Evolutionary conservation across 1,139 yeast species (phyloP).

Genomic region (Wickerhamiella infanticola): DNA sequence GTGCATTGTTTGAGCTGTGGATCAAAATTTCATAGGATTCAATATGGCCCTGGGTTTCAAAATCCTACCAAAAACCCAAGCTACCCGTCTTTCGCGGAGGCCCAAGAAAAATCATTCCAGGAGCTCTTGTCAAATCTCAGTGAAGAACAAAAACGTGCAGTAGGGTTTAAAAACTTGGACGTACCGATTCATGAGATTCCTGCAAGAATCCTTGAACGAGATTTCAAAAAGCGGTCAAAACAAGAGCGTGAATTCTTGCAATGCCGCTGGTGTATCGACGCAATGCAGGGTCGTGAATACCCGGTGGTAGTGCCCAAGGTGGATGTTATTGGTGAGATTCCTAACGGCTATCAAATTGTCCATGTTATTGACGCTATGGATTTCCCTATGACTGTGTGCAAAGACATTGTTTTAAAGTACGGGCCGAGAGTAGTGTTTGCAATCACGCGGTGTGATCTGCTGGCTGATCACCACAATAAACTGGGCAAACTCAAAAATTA

Average conservation of each 20-base stretch:
- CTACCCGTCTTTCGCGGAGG: not conserved
- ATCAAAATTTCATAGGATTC: conserved; percentile 1
- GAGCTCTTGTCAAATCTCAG: not conserved
- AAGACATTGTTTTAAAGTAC: not conserved
- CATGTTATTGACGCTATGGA: conserved; percentile 7
- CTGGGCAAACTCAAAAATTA: conserved; percentile 23
- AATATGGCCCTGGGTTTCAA: not conserved
- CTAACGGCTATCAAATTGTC: not conserved
- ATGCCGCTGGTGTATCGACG: conserved; percentile 7
- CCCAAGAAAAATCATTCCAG: not conserved
- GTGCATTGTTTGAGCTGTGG: conserved; percentile 2
- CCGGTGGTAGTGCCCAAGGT: not conserved
- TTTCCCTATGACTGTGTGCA: conserved; percentile 5
- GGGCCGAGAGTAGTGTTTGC: conserved; percentile 29
- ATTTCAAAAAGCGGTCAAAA: not conserved
- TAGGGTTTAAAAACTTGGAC: not conserved
- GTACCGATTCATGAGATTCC: not conserved
- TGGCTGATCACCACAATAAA: conserved; percentile 27
- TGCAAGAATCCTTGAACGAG: not conserved
- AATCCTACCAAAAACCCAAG: not conserved
- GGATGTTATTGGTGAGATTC: not conserved
- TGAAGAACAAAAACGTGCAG: not conserved
- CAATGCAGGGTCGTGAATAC: conserved; percentile 1
- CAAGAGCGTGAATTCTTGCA: not conserved
- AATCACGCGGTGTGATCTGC: conserved; percentile 43